A percentile compares a stretch with the other conserved stretches of the same genome.
Evolutionary conservation across 306 rosid species (phyloP).

Genomic region (Mimosa bimucronata): DNA sequence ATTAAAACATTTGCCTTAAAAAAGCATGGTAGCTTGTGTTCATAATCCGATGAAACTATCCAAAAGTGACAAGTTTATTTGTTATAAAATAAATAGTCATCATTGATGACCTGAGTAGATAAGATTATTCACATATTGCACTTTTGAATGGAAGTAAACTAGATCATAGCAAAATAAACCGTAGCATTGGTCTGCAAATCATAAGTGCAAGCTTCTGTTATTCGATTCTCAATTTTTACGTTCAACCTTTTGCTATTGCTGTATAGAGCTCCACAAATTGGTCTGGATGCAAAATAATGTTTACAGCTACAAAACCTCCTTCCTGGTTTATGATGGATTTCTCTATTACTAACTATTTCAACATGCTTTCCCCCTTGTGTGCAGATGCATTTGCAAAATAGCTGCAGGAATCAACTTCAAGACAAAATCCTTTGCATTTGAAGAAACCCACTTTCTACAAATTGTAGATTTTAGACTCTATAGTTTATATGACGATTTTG

Average conservation of each 20-base stretch:
- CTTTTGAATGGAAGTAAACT: background rate
- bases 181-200: background rate
- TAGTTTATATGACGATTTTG: background rate
- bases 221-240: background rate
- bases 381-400: background rate
- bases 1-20: background rate
- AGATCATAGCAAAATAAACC: background rate
- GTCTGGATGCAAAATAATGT: background rate
- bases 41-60: background rate
- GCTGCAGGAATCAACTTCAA: background rate
- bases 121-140: background rate
- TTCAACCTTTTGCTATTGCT: background rate
- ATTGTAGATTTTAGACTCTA: background rate
- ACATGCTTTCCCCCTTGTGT: background rate
- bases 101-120: constrained; percentile 3
- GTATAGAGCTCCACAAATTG: background rate
- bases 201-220: background rate
- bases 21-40: background rate
- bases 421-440: background rate
- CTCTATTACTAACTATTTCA: background rate
- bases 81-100: background rate
- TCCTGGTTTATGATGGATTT: background rate
- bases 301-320: background rate
- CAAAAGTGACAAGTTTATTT: background rate
- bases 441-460: background rate